Conservation (phyloP, 331 rosid genomes). For the Quercus tomentella region DNA sequence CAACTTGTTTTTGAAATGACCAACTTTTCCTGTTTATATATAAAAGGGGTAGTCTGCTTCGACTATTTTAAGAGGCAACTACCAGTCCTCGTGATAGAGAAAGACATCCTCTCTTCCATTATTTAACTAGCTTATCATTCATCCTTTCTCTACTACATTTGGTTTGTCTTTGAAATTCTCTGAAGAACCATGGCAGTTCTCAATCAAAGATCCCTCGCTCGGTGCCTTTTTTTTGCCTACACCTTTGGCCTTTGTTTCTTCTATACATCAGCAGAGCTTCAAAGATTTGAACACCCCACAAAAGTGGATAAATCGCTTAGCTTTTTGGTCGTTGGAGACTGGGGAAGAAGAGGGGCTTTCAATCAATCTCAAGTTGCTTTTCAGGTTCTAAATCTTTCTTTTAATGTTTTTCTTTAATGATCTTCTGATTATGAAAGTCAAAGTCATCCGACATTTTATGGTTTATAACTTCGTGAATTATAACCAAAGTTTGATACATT, state of each 20-base stretch:
- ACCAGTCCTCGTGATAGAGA: not conserved
- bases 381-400: conserved; percentile 48
- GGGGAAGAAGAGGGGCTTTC: conserved; percentile 80
- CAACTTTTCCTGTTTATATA: not conserved
- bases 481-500: not conserved
- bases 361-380: conserved; percentile 78
- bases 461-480: no score
- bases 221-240: conserved; percentile 16
- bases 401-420: not conserved
- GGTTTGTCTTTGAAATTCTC: not conserved
- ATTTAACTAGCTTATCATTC: not conserved
- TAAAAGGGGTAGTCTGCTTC: not conserved
- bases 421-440: no score
- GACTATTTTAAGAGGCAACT: no score
- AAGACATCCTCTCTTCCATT: not conserved
- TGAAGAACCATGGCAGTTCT: conserved; percentile 22
- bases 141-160: not conserved
- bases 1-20: not conserved
- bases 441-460: no score
- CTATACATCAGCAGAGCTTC: conserved; percentile 44
- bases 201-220: not conserved
- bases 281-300: conserved; percentile 41
- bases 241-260: conserved; percentile 23
- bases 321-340: conserved; percentile 82
- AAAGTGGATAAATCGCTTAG: conserved; percentile 58